Base-by-base conservation (phyloP, 2,329 filamentous ascomycete genomes). In the Didymella keratinophila region DNA sequence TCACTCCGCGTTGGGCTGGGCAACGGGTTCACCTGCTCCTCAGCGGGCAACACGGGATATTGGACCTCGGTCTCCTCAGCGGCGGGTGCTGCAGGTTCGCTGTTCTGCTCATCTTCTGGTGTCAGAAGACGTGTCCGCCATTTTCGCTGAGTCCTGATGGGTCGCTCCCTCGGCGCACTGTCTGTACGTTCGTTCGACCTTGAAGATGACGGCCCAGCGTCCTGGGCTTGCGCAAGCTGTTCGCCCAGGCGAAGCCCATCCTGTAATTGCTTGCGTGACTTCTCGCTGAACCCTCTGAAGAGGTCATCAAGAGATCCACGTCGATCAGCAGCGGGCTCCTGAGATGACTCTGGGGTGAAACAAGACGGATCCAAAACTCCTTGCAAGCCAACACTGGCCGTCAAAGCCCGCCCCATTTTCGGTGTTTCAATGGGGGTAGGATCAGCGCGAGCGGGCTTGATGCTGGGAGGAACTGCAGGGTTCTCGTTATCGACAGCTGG, bases 201-300 rank as follows among this genome's bases (percentile, higher is more conserved):
- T 3, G 68, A 57, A 23, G 63, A 65, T 9, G 64, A 61, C 18
- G 64, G 59, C 11, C 64, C 54, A 43, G 58, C 60, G 34, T 44
- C 57, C 25, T 71, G 62, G 12, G 47, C 59, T 30, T 71, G 65
- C 21, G 75, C 75, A 46, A 79, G 65, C 45, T 76, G 74, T 54
- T 78, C 72, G 25, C 78, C 77, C 30, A 78, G 69, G 36, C 73
- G 71, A 30, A 79, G 65, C 30, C 75, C 74, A 48, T 76, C 72
- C 41, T 74, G 76, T 12, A 79, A 63, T 42, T 79, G 73, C 55
- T 69, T 70, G 53, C 74, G 70, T 8, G 76, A 77, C 4, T 74
- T 72, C 49, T 76, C 71, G 51, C 76, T 75, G 59, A 79, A 79
- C 2, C 75, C 76, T 30, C 71, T 70, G 62, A 79, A 79, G 1